Base-by-base conservation (phyloP, 1,284 basidiomycete species). In the Caloboletus firmus region DNA sequence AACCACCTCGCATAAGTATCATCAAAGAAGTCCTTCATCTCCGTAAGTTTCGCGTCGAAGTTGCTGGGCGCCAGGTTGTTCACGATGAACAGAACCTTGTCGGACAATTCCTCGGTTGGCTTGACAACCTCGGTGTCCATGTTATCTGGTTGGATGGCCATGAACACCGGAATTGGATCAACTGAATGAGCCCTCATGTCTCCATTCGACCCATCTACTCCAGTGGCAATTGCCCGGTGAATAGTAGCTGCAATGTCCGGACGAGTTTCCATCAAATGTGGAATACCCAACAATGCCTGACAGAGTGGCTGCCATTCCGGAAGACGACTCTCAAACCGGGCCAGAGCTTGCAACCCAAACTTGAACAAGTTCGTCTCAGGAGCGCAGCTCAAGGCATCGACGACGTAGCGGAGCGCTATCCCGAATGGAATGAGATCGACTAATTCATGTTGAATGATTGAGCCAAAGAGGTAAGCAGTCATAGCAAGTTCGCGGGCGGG, bases 61-160 rank as follows among this genome's bases (percentile, higher is more conserved):
- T 99, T 99, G 73, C 80, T 92, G 4, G 93, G 91, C 1, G 96
- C 94, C 49, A 99, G 82, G 65, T 99, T 98, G 78, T 99, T 99
- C 74, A 99, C 87, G 64, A 98, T 94, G 79, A 99, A 99, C 46
- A 99, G 79, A 61, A 99, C 94, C 65, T 88, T 89, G 79, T 99
- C 97, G 22, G 94, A 93, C 22, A 90, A 75, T 60, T 92, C 91
- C 69, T 98, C 93, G 18, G 89, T 83, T 3, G 96, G 97, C 50
- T 79, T 74, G 47, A 81, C 77, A 22, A 89, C 78, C 54, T 84
- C 83, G 32, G 81, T 79, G 31, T 86, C 79, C 31, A 86, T 64
- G 12, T 60, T 63, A 62, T 92, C 89, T 2, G 88, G 82, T 55
- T 82, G 84, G 45, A 94, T 88, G 28, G 91, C 78, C 3, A 77